phyloP scores from a whole-genome alignment of 176 grass and related monocot genomes.

The Zea luxurians region DNA sequence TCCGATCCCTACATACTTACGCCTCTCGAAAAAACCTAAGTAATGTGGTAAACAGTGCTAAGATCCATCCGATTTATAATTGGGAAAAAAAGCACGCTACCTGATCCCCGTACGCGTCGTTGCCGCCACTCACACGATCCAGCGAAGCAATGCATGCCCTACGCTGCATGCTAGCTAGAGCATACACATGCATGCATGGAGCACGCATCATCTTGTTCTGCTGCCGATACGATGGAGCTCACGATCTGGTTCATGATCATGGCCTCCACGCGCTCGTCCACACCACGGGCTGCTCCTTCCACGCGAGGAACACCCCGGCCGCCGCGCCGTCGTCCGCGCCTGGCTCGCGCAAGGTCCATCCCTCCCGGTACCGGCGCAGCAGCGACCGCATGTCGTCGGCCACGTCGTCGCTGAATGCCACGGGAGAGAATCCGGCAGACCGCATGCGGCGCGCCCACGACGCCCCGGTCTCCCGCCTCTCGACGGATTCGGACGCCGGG shows the following conservation, averaged over 20 bases:
- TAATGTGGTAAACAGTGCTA: constrained; percentile 10
- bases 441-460: constrained; percentile 63
- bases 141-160: constrained; percentile 7
- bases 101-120: neutral
- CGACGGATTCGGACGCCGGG: constrained; percentile 58
- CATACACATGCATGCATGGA: neutral
- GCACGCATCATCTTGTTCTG: neutral
- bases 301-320: constrained; percentile 72
- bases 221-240: neutral
- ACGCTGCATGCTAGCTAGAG: neutral
- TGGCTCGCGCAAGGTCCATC: constrained; percentile 70
- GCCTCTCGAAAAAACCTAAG: constrained; percentile 19
- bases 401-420: constrained; percentile 87
- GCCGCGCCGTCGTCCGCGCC: constrained; percentile 42
- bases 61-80: neutral
- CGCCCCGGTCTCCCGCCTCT: constrained; percentile 67
- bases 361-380: constrained; percentile 77
- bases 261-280: constrained; percentile 93
- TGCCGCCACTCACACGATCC: neutral
- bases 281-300: constrained; percentile 90
- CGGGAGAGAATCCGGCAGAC: constrained; percentile 59
- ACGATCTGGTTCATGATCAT: constrained; percentile 37
- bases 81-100: neutral
- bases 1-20: constrained; percentile 24
- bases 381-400: constrained; percentile 71